Evolutionary conservation across 75 land plant species (phyloP), one percentile per base, ranked within the genome.

Genomic region (Isoetes taiwanensis): DNA sequence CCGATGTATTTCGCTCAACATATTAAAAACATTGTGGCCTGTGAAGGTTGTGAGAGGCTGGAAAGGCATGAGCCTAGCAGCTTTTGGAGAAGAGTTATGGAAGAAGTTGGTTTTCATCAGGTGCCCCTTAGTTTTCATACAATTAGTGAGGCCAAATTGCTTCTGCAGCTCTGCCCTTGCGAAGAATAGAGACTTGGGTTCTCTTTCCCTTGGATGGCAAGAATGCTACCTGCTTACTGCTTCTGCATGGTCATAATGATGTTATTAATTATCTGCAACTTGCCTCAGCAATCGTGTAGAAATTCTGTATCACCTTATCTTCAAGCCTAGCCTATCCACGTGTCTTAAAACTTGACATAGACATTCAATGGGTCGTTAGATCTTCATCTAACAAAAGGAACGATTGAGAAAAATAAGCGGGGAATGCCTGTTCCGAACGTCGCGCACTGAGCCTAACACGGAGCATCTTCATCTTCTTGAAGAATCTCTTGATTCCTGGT

Each of bases 121-220:
- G 73, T 74, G 27, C 43, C 73, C 0, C 46, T 78, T 11, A 78
- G 80, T 35, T 59, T 76, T n/a, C 75, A 77, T 37, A 80, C 83
- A 0, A 76, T 83, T 37, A 76, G 73, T 6, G 78, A 72, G 31
- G 74, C 77, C 14, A 79, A 69, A 67, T 70, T 83, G 23, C 54
- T 83, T 67, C 63, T 83, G 24, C 69, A 78, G 0, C 54, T 80
- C 26, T 83, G 77, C 40, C 74, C 80, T 5, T 79, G 77, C 34
- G 83, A 79, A 40, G 87, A 83, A n/a, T 83, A 83, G n/a, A n/a
- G 57, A 63, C 32, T 63, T 59, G 5, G 62, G 69, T 8, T 29
- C 61, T 30, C 32, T 78, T 26, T 54, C 52, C 10, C 34, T 78
- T 30, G 71, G 76, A 17, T 78, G 81, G 81, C 70, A 67, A 33